These are phyloP conservation scores for Pseudofabraea citricarpa DNA, from an alignment of 2,329 filamentous ascomycete genomes.

Conservation along the genomic window DNA sequence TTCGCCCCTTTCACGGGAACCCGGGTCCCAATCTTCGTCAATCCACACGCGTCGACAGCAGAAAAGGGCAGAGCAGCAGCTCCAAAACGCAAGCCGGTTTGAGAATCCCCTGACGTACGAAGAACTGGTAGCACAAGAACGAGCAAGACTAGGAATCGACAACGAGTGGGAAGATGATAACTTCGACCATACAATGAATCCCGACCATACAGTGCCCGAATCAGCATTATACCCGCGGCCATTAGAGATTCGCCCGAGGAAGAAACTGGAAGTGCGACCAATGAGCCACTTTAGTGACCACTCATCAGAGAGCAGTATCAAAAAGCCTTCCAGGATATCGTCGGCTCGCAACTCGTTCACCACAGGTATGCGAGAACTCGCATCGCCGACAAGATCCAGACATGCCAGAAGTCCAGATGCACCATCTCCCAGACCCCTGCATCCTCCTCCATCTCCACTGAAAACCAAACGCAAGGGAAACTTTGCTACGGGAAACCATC, in stretches of 20 bases:
- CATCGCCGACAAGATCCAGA: conserved; percentile 1
- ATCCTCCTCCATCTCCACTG: background rate
- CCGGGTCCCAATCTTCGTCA: background rate
- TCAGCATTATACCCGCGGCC: background rate
- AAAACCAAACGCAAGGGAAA: conserved; percentile 4
- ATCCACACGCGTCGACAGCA: background rate
- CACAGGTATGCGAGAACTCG: conserved; percentile 2
- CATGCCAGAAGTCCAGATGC: background rate
- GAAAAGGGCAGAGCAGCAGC: background rate
- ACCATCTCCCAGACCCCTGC: background rate
- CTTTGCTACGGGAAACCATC: conserved; percentile 12
- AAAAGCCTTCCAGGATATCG: background rate
- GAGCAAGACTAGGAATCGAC: background rate
- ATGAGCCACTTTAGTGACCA: background rate
- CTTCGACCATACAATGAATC: too few species aligned
- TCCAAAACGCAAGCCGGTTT: background rate
- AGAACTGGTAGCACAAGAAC: conserved; percentile 7
- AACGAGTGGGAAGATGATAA: too few species aligned
- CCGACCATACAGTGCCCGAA: background rate
- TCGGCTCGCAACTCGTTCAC: conserved; percentile 2
- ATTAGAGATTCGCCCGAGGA: background rate
- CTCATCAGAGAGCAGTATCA: background rate
- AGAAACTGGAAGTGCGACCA: background rate
- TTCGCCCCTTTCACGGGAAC: too few species aligned
- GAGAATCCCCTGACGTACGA: conserved; percentile 1